Percentiles rank a stretch among this genome's conserved stretches.
These are phyloP conservation scores for Saccharomycopsis sp. DNA, from an alignment of 805 yeast genomes.

Conservation along the genomic window DNA sequence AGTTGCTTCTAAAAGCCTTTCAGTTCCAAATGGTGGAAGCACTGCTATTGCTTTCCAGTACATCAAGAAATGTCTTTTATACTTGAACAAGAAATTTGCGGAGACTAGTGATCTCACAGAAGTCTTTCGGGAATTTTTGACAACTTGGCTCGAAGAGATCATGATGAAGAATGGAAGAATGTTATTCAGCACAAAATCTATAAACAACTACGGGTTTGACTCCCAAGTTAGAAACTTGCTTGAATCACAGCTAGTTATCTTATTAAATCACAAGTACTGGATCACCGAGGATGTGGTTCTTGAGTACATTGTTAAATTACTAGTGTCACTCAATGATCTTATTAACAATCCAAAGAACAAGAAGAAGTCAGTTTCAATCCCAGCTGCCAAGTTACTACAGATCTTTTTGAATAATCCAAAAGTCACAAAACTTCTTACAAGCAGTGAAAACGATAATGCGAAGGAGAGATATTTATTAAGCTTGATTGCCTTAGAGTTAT, in stretches of 20 bases:
- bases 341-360: not conserved
- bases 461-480: constrained; percentile 37
- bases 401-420: constrained; percentile 49
- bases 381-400: constrained; percentile 48
- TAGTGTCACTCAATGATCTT: not conserved
- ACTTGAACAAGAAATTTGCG: constrained; percentile 58
- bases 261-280: constrained; percentile 44
- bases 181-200: too few relatives aligned
- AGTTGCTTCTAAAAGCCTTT: not conserved
- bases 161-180: not conserved
- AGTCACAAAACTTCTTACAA: constrained; percentile 28
- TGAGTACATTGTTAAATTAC: constrained; percentile 32
- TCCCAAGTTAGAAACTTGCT: constrained; percentile 35
- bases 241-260: constrained; percentile 60
- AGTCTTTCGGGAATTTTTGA: constrained; percentile 3
- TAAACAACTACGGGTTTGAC: not conserved
- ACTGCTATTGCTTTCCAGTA: not conserved
- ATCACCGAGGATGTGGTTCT: constrained; percentile 35
- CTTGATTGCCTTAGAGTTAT: constrained; percentile 43
- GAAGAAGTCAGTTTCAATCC: constrained; percentile 29
- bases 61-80: constrained; percentile 47
- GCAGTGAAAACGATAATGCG: constrained; percentile 23
- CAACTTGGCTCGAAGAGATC: not conserved
- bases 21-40: not conserved
- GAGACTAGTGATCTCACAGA: constrained; percentile 33